phyloP scores from a whole-genome alignment of 2,329 filamentous ascomycete species.

The Dichotomopilus funicola region DNA sequence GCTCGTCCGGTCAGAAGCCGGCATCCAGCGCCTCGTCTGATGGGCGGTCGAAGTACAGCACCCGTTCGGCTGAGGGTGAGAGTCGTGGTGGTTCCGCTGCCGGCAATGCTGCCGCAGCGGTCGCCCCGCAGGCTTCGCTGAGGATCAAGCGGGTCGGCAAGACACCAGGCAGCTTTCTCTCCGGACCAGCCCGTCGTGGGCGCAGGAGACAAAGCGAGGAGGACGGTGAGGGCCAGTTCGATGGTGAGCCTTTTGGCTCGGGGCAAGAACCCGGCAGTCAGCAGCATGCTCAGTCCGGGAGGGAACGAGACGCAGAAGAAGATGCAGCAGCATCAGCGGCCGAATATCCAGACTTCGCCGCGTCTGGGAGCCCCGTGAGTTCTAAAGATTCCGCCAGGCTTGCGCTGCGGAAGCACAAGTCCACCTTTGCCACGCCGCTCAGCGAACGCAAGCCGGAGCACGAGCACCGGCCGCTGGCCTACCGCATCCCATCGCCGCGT shows the following conservation, averaged over 20 bases:
- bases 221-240: conserved; percentile 43
- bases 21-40: conserved; percentile 33
- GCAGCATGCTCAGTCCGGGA: conserved; percentile 33
- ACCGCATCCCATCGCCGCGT: conserved; percentile 50
- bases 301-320: conserved; percentile 28
- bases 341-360: conserved; percentile 44
- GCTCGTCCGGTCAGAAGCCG: conserved; percentile 42
- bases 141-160: conserved; percentile 71
- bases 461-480: conserved; percentile 35
- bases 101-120: conserved; percentile 40
- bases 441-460: conserved; percentile 30
- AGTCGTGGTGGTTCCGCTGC: conserved; percentile 44
- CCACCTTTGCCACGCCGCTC: conserved; percentile 16
- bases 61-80: conserved; percentile 41
- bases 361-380: conserved; percentile 54
- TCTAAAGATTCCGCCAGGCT: conserved; percentile 37
- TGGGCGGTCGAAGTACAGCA: conserved; percentile 30
- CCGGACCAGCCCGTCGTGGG: conserved; percentile 71
- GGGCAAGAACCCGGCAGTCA: conserved; percentile 27
- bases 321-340: conserved; percentile 40
- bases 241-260: conserved; percentile 24
- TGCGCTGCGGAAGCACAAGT: conserved; percentile 31
- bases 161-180: conserved; percentile 68
- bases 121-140: conserved; percentile 64
- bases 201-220: conserved; percentile 62